A percentile compares a stretch with the other conserved stretches of the same genome.
Evolutionary conservation across 345 rosid genomes (phyloP).

Genomic region (Theobroma cacao): DNA sequence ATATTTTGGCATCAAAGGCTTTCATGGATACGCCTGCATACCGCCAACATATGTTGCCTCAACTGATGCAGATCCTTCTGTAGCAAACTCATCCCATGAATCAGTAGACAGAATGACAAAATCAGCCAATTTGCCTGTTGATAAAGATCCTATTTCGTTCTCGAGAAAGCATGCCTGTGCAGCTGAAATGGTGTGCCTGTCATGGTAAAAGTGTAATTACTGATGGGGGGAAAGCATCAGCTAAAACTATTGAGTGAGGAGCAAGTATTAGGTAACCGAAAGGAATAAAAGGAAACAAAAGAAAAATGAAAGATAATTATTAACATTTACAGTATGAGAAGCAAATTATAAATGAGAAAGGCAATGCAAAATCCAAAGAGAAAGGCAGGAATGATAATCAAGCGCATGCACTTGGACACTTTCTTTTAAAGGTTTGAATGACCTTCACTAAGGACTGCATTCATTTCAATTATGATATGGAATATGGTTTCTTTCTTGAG

Average conservation of each 20-base stretch:
- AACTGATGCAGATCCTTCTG: constrained; percentile 49
- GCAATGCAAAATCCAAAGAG: not conserved
- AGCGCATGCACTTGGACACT: not conserved
- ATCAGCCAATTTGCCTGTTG: constrained; percentile 79
- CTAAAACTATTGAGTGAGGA: not conserved
- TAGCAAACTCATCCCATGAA: constrained; percentile 60
- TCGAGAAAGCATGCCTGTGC: constrained; percentile 83
- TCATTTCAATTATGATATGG: not conserved
- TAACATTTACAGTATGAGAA: not conserved
- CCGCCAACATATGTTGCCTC: constrained; percentile 74
- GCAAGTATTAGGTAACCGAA: too few species aligned
- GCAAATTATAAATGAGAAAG: not conserved
- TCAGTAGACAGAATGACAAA: constrained; percentile 57
- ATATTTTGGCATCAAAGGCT: not conserved
- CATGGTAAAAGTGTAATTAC: constrained; percentile 10
- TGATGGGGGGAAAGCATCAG: not conserved
- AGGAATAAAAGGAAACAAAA: not conserved
- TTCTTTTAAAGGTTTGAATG: not conserved
- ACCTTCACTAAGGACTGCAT: not conserved
- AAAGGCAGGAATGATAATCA: not conserved
- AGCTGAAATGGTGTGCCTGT: constrained; percentile 84
- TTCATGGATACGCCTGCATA: constrained; percentile 46
- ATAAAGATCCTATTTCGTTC: constrained; percentile 65
- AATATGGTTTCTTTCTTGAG: not conserved
- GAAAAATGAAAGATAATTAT: not conserved